These are phyloP conservation scores for Dimargaris xerosporica DNA, from an alignment of 192 early-diverging fungal species.

Conservation along the genomic window DNA sequence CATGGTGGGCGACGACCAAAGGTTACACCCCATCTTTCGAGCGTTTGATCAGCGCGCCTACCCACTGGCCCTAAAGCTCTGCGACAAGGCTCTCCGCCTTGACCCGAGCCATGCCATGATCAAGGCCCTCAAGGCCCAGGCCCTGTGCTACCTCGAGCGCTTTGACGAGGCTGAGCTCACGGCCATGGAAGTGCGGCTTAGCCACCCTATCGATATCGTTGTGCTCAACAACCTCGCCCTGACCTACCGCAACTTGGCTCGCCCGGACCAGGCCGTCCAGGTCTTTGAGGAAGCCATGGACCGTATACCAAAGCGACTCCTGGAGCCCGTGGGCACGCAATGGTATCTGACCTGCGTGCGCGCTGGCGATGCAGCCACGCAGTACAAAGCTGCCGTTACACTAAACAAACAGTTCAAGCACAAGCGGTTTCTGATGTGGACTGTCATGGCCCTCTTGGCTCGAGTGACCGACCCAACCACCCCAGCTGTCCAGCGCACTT, in stretches of 20 bases:
- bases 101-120: not conserved
- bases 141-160: not conserved
- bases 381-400: slow-evolving; percentile 51
- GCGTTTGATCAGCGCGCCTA: not conserved
- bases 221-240: slow-evolving; percentile 12
- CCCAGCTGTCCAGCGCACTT: slow-evolving; percentile 18
- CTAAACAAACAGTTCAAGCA: slow-evolving; percentile 67
- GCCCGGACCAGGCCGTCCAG: not conserved
- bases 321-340: slow-evolving; percentile 7
- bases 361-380: not conserved
- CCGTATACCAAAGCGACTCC: not conserved
- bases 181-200: not conserved
- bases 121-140: slow-evolving; percentile 12
- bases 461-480: slow-evolving; percentile 35
- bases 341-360: slow-evolving; percentile 7
- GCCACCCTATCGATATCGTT: slow-evolving; percentile 1
- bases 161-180: slow-evolving; percentile 4
- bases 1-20: no score
- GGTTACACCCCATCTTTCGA: no score
- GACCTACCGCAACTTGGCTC: slow-evolving; percentile 5
- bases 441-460: slow-evolving; percentile 59
- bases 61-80: not conserved
- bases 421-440: slow-evolving; percentile 76
- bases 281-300: slow-evolving; percentile 9
- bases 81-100: not conserved